Conservation (phyloP, 1,284 basidiomycete genomes). For the Malassezia arunalokei region DNA sequence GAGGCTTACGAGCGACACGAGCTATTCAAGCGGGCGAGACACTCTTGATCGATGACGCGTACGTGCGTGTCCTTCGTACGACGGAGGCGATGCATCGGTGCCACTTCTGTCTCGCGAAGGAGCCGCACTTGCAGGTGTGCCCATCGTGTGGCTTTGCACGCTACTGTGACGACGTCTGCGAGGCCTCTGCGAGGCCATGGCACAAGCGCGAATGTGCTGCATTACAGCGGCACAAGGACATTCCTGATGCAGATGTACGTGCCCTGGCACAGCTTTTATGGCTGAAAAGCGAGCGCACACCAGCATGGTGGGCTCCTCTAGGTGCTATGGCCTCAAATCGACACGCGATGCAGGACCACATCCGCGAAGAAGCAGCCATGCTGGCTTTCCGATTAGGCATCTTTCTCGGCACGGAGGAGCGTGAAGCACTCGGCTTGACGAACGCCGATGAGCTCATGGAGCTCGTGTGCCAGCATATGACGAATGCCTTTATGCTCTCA, state of each 20-base stretch:
- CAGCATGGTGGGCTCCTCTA: not conserved
- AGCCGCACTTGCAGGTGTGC: not conserved
- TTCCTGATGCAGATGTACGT: conserved; percentile 10
- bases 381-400: conserved; percentile 58
- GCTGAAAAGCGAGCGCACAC: conserved; percentile 1
- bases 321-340: conserved; percentile 10
- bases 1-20: not conserved
- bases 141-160: conserved; percentile 12
- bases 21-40: not conserved
- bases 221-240: not conserved
- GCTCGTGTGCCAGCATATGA: conserved; percentile 60
- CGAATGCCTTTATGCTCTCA: conserved; percentile 76
- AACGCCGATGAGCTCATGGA: conserved; percentile 58
- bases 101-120: conserved; percentile 8
- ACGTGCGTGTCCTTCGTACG: conserved; percentile 4
- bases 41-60: not conserved
- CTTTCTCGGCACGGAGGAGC: conserved; percentile 32
- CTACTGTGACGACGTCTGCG: conserved; percentile 13
- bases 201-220: conserved; percentile 16
- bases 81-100: conserved; percentile 2
- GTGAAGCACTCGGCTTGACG: conserved; percentile 55
- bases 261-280: conserved; percentile 14
- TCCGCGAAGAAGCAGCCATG: conserved; percentile 1
- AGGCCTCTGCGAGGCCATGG: conserved; percentile 7
- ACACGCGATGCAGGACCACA: not conserved